Conservation (phyloP, 129 eudicot species). For the Apium graveolens region DNA sequence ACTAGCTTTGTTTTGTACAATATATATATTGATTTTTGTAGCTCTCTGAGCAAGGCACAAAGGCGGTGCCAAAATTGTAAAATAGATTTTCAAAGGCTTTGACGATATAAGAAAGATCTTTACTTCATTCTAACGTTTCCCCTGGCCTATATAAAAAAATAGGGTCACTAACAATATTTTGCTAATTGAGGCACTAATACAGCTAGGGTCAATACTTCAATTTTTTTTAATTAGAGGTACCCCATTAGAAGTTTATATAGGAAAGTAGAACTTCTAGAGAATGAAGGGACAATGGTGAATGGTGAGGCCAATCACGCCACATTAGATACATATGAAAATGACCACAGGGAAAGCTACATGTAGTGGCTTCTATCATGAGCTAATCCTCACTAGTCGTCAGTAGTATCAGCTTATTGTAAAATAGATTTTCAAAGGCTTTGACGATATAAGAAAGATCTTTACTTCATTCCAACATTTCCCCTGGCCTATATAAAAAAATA, state of each 20-base stretch:
- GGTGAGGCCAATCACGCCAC: not conserved
- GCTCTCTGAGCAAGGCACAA: not conserved
- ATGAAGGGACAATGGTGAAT: not conserved
- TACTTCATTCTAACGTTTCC: not conserved
- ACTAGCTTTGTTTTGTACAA: not conserved
- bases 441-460: not conserved
- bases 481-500: not conserved
- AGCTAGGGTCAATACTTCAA: not conserved
- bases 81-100: not conserved
- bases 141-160: not conserved
- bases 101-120: not conserved
- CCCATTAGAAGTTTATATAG: not conserved
- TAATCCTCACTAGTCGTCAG: not conserved
- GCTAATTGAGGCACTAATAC: not conserved
- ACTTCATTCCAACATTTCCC: not conserved
- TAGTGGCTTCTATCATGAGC: not conserved
- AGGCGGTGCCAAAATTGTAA: not conserved
- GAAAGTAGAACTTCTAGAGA: not conserved
- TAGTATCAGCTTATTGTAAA: not conserved
- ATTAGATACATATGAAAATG: not conserved
- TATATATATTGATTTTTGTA: not conserved
- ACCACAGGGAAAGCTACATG: not conserved
- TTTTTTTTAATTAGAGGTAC: not conserved
- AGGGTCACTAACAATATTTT: not conserved
- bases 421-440: not conserved